Evolutionary conservation across 176 grass and related monocot species (phyloP).

Genomic region (Hordeum vulgare): MorexV3_pseudomolecules_assembly NC_058518.1:511841069-511841568

Average conservation of each 20-base stretch:
- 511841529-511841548: not conserved
- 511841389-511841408: not conserved
- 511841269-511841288: not conserved
- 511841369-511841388: not conserved
- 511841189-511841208: not conserved
- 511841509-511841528: not conserved
- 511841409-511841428: not conserved
- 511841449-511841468: not conserved
- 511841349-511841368: not conserved
- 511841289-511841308: not conserved
- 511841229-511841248: not conserved
- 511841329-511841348: not conserved
- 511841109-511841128: not conserved
- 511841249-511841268: not conserved
- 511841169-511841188: not conserved
- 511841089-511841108: conserved; percentile 10
- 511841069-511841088: conserved; percentile 24
- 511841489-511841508: not conserved
- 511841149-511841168: not conserved
- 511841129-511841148: not conserved
- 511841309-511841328: not conserved
- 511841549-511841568: conserved; percentile 8
- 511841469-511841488: not conserved
- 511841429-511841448: conserved; percentile 8
- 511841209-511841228: not conserved